Percentiles rank a stretch among this genome's conserved stretches.
Conservation (phyloP, 179 eudicot genomes). For the Corrigiola litoralis region DNA sequence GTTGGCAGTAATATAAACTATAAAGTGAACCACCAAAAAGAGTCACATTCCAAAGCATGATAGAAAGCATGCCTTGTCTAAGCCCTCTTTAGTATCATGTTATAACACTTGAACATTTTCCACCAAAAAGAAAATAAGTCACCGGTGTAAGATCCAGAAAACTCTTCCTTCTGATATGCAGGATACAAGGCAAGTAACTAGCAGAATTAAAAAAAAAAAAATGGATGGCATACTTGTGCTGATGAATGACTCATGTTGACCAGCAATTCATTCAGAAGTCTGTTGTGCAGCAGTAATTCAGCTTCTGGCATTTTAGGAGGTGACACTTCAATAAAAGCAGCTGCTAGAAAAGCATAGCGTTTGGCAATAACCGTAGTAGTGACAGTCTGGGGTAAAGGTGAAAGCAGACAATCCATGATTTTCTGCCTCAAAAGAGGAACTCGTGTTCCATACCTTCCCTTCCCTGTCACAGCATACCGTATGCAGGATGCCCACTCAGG, state of each 20-base stretch:
- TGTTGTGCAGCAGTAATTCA: slow-evolving; percentile 64
- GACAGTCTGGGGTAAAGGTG: slow-evolving; percentile 70
- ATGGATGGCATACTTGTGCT: slow-evolving; percentile 62
- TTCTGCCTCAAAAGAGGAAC: slow-evolving; percentile 77
- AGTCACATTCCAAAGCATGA: background rate
- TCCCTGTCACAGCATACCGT: slow-evolving; percentile 96
- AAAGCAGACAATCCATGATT: slow-evolving; percentile 67
- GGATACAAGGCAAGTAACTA: background rate
- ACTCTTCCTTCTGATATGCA: background rate
- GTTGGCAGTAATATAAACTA: background rate
- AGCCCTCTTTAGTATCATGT: background rate
- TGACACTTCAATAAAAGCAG: slow-evolving; percentile 81
- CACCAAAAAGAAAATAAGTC: background rate
- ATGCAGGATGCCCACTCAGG: slow-evolving; percentile 98
- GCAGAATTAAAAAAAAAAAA: background rate
- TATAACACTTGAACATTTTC: background rate
- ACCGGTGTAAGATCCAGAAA: background rate
- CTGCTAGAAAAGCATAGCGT: slow-evolving; percentile 83
- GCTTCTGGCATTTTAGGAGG: slow-evolving; percentile 69
- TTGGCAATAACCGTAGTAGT: slow-evolving; percentile 83
- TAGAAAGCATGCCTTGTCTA: background rate
- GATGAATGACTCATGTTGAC: slow-evolving; percentile 87
- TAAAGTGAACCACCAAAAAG: background rate
- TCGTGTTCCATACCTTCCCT: slow-evolving; percentile 79
- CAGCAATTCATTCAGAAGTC: slow-evolving; percentile 76